Conservation (phyloP, 164 flowering plant species). For the Annona squamosa region DNA sequence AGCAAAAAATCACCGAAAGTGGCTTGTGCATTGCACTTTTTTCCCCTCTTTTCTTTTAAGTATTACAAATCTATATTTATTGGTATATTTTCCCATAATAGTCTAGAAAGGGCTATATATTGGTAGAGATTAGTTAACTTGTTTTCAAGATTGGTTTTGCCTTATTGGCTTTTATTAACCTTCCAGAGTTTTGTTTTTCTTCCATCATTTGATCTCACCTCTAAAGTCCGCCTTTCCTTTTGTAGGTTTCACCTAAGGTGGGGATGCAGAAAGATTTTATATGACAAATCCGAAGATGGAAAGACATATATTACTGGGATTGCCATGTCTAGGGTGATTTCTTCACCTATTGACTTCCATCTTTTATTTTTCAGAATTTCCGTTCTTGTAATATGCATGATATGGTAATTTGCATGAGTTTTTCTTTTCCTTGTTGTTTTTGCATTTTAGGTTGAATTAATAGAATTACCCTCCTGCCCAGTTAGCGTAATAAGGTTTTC, state of each 20-base stretch:
- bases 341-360: not conserved
- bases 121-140: not conserved
- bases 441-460: not conserved
- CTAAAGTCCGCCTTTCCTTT: constrained; percentile 11
- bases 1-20: not conserved
- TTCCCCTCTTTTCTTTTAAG: not conserved
- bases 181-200: not conserved
- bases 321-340: constrained; percentile 69
- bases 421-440: not conserved
- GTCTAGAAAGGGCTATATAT: not conserved
- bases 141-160: not conserved
- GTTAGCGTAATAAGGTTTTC: not conserved
- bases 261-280: constrained; percentile 93
- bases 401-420: not conserved
- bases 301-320: constrained; percentile 64
- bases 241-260: constrained; percentile 92
- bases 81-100: not conserved
- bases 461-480: not conserved
- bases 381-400: constrained; percentile 1
- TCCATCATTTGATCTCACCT: not conserved
- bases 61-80: too few species aligned
- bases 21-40: not conserved
- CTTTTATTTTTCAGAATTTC: not conserved
- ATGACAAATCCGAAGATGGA: constrained; percentile 63
- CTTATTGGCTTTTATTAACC: not conserved